Conservation (phyloP, 495 filamentous ascomycete species). For the Neurospora sp. region DNA sequence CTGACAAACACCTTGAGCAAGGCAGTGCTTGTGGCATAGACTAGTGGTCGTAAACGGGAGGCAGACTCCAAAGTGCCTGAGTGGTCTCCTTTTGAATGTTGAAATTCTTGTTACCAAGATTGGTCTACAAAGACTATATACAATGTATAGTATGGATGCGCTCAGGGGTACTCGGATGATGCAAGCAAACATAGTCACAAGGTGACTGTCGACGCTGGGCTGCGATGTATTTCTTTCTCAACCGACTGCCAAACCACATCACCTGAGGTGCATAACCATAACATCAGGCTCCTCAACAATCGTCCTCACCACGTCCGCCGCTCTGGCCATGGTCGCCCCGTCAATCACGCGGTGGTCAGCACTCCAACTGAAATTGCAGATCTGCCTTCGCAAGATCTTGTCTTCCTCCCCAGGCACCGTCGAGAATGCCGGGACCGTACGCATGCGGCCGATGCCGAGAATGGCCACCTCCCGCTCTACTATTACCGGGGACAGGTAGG, state of each 20-base stretch:
- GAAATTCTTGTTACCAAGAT: neutral
- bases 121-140: neutral
- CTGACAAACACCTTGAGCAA: neutral
- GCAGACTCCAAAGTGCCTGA: neutral
- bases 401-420: constrained; percentile 34
- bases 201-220: neutral
- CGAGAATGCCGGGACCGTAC: constrained; percentile 61
- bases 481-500: constrained; percentile 84
- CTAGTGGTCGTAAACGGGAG: neutral
- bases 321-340: constrained; percentile 85
- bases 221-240: neutral
- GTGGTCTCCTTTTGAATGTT: neutral
- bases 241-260: neutral
- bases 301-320: constrained; percentile 65
- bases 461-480: constrained; percentile 85
- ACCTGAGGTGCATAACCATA: constrained; percentile 61
- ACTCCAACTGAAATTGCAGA: constrained; percentile 89
- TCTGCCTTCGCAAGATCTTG: constrained; percentile 49
- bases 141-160: neutral
- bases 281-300: constrained; percentile 74
- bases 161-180: neutral
- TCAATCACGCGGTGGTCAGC: constrained; percentile 94
- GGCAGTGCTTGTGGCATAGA: neutral
- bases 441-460: constrained; percentile 75
- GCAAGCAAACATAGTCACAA: neutral